These are phyloP conservation scores for Primulina huaijiensis DNA, from an alignment of 257 asterid genomes.

Conservation along the genomic window DNA sequence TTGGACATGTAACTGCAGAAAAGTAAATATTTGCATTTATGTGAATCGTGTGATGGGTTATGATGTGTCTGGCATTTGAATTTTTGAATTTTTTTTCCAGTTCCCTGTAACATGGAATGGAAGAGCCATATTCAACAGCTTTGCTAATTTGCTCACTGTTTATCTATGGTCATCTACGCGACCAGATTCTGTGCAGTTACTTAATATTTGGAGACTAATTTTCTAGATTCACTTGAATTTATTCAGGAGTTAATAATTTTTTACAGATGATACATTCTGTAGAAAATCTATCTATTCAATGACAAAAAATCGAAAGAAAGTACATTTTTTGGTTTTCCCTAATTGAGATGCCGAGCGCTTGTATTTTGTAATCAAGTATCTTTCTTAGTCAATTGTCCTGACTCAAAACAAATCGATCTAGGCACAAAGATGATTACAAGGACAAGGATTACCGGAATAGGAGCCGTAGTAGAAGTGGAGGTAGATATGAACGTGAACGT, in stretches of 20 bases:
- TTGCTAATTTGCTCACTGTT: not conserved
- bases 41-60: not conserved
- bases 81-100: not conserved
- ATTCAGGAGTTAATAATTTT: not conserved
- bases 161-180: no score
- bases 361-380: not conserved
- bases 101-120: not conserved
- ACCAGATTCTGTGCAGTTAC: not conserved
- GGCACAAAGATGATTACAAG: constrained; percentile 53
- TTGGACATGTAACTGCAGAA: not conserved
- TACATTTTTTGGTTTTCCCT: not conserved
- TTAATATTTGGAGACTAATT: not conserved
- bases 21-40: not conserved
- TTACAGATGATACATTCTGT: not conserved
- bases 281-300: not conserved
- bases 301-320: not conserved
- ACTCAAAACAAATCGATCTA: constrained; percentile 2
- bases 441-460: constrained; percentile 66
- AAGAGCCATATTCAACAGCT: not conserved
- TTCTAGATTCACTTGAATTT: constrained; percentile 2
- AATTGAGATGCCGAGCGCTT: not conserved
- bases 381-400: not conserved
- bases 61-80: not conserved
- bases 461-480: constrained; percentile 79
- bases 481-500: constrained; percentile 56